Conservation (phyloP, 2,329 filamentous ascomycete genomes). For the Talaromyces sp. region DNA sequence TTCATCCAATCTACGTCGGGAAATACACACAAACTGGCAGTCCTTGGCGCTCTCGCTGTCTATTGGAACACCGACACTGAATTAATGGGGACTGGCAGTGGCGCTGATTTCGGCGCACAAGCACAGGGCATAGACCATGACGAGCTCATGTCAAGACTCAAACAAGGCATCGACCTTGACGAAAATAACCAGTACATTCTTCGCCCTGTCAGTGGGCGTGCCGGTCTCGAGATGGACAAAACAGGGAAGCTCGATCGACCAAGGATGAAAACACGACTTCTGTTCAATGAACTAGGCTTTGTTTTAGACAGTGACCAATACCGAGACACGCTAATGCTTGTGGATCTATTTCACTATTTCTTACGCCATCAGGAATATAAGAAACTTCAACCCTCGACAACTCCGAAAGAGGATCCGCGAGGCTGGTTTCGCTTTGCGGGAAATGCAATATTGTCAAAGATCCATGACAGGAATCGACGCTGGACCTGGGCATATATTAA, state of each 20-base stretch:
- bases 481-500: slow-evolving; percentile 98
- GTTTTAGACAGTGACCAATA: slow-evolving; percentile 98
- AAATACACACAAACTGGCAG: slow-evolving; percentile 90
- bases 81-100: slow-evolving; percentile 76
- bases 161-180: slow-evolving; percentile 70
- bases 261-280: slow-evolving; percentile 81
- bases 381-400: slow-evolving; percentile 77
- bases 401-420: slow-evolving; percentile 80
- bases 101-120: slow-evolving; percentile 56
- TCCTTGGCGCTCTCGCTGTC: slow-evolving; percentile 79
- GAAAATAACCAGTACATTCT: slow-evolving; percentile 89
- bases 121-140: slow-evolving; percentile 62
- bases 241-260: slow-evolving; percentile 73
- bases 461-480: slow-evolving; percentile 84
- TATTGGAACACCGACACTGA: slow-evolving; percentile 98
- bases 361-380: slow-evolving; percentile 97
- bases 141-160: slow-evolving; percentile 73
- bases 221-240: slow-evolving; percentile 93
- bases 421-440: slow-evolving; percentile 93
- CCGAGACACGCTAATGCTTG: slow-evolving; percentile 93
- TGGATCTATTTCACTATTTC: slow-evolving; percentile 98
- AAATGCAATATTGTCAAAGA: slow-evolving; percentile 83
- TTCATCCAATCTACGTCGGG: slow-evolving; percentile 84
- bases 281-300: slow-evolving; percentile 97
- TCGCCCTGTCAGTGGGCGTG: slow-evolving; percentile 90